A percentile compares a stretch with the other conserved stretches of the same genome.
Conservation (phyloP, 1,284 basidiomycete genomes). For the Ganoderma sp. region DNA sequence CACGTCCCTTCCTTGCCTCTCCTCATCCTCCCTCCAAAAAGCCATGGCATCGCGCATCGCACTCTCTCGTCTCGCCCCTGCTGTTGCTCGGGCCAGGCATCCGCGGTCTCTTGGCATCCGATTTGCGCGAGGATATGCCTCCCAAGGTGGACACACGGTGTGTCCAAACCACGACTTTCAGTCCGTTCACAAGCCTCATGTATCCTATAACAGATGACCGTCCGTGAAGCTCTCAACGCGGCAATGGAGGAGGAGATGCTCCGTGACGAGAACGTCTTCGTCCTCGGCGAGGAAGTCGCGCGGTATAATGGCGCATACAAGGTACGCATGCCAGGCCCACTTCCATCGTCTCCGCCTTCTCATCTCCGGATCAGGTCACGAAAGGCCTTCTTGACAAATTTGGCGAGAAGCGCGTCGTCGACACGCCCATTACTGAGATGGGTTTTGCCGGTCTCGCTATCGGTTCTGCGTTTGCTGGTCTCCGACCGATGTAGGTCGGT, state of each 20-base stretch:
- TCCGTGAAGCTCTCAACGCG: conserved; percentile 95
- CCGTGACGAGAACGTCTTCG: conserved; percentile 93
- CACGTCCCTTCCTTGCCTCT: conserved; percentile 38
- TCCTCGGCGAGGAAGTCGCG: conserved; percentile 98
- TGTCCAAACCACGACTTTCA: conserved; percentile 22
- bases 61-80: conserved; percentile 68
- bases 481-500: conserved; percentile 81
- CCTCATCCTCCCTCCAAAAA: conserved; percentile 38
- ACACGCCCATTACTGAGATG: conserved; percentile 98
- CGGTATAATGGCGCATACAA: conserved; percentile 99
- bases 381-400: conserved; percentile 99
- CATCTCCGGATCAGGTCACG: conserved; percentile 69
- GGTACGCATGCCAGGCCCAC: conserved; percentile 50
- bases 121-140: conserved; percentile 65
- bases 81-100: conserved; percentile 53
- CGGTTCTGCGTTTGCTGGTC: conserved; percentile 92
- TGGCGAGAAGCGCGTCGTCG: conserved; percentile 97
- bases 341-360: not conserved
- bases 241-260: conserved; percentile 99
- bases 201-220: conserved; percentile 78
- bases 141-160: conserved; percentile 66
- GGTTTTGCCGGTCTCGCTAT: conserved; percentile 98
- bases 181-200: conserved; percentile 18
- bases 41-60: conserved; percentile 69
- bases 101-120: conserved; percentile 47